A percentile compares a stretch with the other conserved stretches of the same genome.
Conservation (phyloP, 2,329 filamentous ascomycete genomes). For the Colletotrichum siamense region DNA sequence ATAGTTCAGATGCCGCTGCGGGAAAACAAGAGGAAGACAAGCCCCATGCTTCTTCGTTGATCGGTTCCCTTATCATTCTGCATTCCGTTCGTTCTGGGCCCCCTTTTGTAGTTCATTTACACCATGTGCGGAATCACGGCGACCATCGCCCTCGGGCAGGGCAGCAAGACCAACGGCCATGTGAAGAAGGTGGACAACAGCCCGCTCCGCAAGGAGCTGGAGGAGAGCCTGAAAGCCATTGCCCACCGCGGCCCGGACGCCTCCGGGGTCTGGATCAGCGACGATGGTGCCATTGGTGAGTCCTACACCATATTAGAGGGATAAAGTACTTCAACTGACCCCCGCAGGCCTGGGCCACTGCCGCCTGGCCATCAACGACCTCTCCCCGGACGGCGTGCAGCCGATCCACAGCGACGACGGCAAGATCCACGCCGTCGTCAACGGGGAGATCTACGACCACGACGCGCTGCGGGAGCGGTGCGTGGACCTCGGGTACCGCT, state of each 20-base stretch:
- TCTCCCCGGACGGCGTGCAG: conserved; percentile 50
- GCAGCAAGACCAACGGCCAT: not conserved
- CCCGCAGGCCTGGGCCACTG: conserved; percentile 48
- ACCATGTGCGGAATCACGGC: conserved; percentile 20
- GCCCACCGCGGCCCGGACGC: conserved; percentile 37
- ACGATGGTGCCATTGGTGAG: conserved; percentile 6
- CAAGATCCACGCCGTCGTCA: conserved; percentile 59
- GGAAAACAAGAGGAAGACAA: not conserved
- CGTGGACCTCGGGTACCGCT: conserved; percentile 43
- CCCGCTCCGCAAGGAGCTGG: conserved; percentile 18
- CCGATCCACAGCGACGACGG: conserved; percentile 44
- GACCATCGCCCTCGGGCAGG: conserved; percentile 7
- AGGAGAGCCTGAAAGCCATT: conserved; percentile 28
- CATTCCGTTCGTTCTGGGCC: not conserved
- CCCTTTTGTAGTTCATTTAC: not conserved
- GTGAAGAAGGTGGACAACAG: not conserved
- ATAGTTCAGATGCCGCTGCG: not conserved
- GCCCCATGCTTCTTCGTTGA: not conserved
- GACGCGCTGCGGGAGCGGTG: conserved; percentile 46
- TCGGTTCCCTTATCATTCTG: not conserved
- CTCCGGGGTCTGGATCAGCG: conserved; percentile 32
- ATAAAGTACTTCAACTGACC: not conserved
- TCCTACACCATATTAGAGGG: not conserved
- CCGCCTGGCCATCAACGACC: conserved; percentile 59
- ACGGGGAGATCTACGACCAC: conserved; percentile 64